Evolutionary conservation across 2,329 filamentous ascomycete genomes (phyloP).

Genomic region (Ilyonectria sp.): DNA sequence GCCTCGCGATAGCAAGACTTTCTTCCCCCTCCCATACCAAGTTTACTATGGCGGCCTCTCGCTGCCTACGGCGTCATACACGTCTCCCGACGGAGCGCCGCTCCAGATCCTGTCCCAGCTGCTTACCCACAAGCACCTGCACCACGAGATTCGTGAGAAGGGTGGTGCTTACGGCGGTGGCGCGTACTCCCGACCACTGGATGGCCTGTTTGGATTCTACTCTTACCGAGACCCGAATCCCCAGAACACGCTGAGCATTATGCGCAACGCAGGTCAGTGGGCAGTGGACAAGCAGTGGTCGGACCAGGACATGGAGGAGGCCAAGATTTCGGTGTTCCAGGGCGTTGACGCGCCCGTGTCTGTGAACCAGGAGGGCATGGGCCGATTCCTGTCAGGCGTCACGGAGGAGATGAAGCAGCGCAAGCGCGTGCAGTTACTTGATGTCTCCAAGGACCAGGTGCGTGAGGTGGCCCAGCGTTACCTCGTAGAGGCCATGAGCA

Average conservation of each 20-base stretch:
- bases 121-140: slow-evolving; percentile 94
- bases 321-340: slow-evolving; percentile 96
- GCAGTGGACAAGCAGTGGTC: slow-evolving; percentile 87
- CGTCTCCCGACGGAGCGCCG: slow-evolving; percentile 79
- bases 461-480: slow-evolving; percentile 86
- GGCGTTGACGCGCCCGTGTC: slow-evolving; percentile 88
- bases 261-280: slow-evolving; percentile 86
- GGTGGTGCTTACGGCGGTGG: slow-evolving; percentile 96
- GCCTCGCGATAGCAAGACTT: slow-evolving; percentile 76
- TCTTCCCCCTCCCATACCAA: slow-evolving; percentile 96
- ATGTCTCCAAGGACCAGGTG: slow-evolving; percentile 87
- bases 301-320: slow-evolving; percentile 90
- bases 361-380: slow-evolving; percentile 90
- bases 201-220: slow-evolving; percentile 94
- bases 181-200: slow-evolving; percentile 84
- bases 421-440: slow-evolving; percentile 86
- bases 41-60: slow-evolving; percentile 94
- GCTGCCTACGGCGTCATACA: slow-evolving; percentile 88
- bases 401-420: slow-evolving; percentile 91
- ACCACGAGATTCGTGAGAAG: slow-evolving; percentile 98
- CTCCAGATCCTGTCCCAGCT: slow-evolving; percentile 92
- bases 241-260: slow-evolving; percentile 87
- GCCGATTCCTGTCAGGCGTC: slow-evolving; percentile 86
- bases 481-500: slow-evolving; percentile 77
- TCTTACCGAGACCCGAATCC: slow-evolving; percentile 98